Conservation (phyloP, 768 basidiomycete species). For the Porpolomopsis calyptriformis region DNA sequence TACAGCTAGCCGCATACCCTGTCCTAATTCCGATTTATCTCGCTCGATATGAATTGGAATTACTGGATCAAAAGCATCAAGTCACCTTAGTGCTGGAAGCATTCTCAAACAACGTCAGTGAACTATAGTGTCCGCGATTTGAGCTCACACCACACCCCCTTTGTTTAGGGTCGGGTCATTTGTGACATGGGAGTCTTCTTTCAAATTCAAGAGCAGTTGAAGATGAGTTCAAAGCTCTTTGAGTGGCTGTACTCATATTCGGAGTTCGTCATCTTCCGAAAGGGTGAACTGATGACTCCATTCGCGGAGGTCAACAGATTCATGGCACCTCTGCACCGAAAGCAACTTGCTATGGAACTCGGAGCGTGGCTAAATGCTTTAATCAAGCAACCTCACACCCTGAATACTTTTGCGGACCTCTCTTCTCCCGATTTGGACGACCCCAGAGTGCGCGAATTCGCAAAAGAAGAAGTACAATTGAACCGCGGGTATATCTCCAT, state of each 20-base stretch:
- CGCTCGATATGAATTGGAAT: constrained; percentile 32
- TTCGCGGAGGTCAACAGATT: neutral
- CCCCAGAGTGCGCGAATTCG: constrained; percentile 31
- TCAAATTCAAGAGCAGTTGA: neutral
- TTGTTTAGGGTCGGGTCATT: constrained; percentile 11
- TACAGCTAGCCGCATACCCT: constrained; percentile 49
- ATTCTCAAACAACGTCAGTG: constrained; percentile 19
- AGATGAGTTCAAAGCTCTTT: constrained; percentile 2
- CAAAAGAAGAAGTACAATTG: constrained; percentile 24
- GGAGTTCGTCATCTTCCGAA: neutral
- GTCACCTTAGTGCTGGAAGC: constrained; percentile 26
- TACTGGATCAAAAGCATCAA: constrained; percentile 5
- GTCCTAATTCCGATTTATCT: constrained; percentile 57
- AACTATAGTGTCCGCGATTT: neutral
- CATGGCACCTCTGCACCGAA: neutral
- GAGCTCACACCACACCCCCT: constrained; percentile 1
- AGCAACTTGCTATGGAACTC: neutral
- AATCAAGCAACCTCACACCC: constrained; percentile 10
- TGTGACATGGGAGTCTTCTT: neutral
- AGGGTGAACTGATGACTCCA: neutral
- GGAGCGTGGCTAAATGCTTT: neutral
- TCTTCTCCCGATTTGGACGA: constrained; percentile 22
- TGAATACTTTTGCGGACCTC: constrained; percentile 12
- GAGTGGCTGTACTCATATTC: neutral
- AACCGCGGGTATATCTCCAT: constrained; percentile 25